Conservation (phyloP, 2,329 filamentous ascomycete genomes). For the Penicillium sp. region DNA sequence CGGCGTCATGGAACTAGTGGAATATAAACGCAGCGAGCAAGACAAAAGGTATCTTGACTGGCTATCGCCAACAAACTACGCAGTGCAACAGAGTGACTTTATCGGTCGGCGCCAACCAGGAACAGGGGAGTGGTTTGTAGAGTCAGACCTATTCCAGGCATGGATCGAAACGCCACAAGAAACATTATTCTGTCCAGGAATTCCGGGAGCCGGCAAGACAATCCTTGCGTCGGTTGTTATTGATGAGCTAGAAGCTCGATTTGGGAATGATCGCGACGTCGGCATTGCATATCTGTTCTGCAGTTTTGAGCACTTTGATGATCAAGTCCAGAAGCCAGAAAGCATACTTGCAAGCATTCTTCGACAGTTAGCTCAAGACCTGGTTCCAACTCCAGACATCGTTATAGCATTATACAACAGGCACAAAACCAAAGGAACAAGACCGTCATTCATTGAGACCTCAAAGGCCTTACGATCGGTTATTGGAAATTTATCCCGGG, state of each 20-base stretch:
- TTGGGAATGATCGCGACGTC: not conserved
- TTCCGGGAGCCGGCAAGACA: not conserved
- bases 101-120: constrained; percentile 13
- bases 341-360: constrained; percentile 6
- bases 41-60: constrained; percentile 9
- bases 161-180: not conserved
- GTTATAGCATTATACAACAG: not conserved
- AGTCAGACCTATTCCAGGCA: not conserved
- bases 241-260: not conserved
- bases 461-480: constrained; percentile 2
- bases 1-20: not conserved
- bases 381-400: not conserved
- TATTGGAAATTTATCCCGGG: constrained; percentile 1
- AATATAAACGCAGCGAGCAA: constrained; percentile 6
- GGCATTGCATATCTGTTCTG: constrained; percentile 7
- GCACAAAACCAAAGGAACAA: not conserved
- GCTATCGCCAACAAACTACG: constrained; percentile 3
- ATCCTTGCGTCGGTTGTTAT: not conserved
- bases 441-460: constrained; percentile 8
- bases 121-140: constrained; percentile 10
- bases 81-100: constrained; percentile 17
- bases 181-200: not conserved
- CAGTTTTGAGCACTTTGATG: constrained; percentile 8
- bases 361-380: constrained; percentile 7
- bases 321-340: not conserved